These are phyloP conservation scores for Chrysanthemum makinoi DNA, from an alignment of 129 eudicot genomes.

Conservation along the genomic window DNA sequence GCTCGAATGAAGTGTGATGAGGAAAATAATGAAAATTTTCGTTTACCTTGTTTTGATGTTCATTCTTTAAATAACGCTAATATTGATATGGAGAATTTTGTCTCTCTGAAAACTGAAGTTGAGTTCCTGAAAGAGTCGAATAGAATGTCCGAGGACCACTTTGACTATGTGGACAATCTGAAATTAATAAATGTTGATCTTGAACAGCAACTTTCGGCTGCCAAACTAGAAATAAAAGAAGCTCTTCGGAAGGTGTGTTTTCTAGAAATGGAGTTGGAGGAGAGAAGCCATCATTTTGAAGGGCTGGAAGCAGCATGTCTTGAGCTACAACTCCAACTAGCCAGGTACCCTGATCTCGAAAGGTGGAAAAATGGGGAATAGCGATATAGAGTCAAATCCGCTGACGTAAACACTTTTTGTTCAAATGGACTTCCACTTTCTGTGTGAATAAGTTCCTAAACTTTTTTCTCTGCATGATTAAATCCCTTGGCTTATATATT, in stretches of 20 bases:
- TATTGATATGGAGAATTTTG: slow-evolving; percentile 36
- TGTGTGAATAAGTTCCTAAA: not conserved
- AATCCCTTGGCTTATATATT: too few species aligned
- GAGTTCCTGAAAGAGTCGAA: slow-evolving; percentile 43
- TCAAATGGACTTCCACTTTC: too few species aligned
- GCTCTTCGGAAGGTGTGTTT: slow-evolving; percentile 51
- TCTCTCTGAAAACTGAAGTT: slow-evolving; percentile 37
- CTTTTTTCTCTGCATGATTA: not conserved
- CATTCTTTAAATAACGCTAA: slow-evolving; percentile 17
- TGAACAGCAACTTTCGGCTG: slow-evolving; percentile 61
- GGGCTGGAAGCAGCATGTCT: slow-evolving; percentile 76
- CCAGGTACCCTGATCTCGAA: slow-evolving; percentile 42
- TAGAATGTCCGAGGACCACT: slow-evolving; percentile 47
- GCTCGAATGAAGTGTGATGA: slow-evolving; percentile 31
- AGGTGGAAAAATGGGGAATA: not conserved
- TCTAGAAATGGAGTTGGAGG: slow-evolving; percentile 76
- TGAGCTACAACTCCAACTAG: slow-evolving; percentile 81
- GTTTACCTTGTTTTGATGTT: slow-evolving; percentile 38
- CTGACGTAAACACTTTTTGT: not conserved
- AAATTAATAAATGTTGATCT: slow-evolving; percentile 66
- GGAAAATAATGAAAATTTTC: slow-evolving; percentile 27
- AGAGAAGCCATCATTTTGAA: slow-evolving; percentile 52
- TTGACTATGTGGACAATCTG: slow-evolving; percentile 68
- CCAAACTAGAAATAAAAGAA: slow-evolving; percentile 51
- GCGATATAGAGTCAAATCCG: not conserved